A percentile compares a stretch with the other conserved stretches of the same genome.
Conservation (phyloP, 148 eudicot genomes). For the Silene latifolia region DNA sequence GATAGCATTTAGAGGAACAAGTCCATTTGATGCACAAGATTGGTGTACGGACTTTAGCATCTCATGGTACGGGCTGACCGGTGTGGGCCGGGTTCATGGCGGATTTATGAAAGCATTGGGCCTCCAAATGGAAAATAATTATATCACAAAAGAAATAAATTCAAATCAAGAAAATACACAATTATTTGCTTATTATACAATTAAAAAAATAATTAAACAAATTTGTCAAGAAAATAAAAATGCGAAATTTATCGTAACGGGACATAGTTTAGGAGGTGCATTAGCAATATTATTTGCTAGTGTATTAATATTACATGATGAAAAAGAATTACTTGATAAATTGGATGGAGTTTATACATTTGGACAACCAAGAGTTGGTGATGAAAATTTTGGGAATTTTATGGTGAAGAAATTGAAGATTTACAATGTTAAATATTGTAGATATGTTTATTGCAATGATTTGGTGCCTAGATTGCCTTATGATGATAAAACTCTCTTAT, state of each 20-base stretch:
- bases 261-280: constrained; percentile 84
- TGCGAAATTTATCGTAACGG: constrained; percentile 50
- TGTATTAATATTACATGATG: constrained; percentile 51
- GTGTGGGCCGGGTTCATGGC: constrained; percentile 53
- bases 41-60: constrained; percentile 62
- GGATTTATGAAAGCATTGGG: constrained; percentile 83
- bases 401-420: constrained; percentile 47
- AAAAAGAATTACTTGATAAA: constrained; percentile 41
- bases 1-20: constrained; percentile 72
- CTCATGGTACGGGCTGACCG: constrained; percentile 46
- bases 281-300: constrained; percentile 56
- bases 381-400: constrained; percentile 58
- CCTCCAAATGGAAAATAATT: constrained; percentile 26
- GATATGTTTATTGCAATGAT: constrained; percentile 72
- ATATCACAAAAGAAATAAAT: constrained; percentile 36
- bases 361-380: constrained; percentile 83
- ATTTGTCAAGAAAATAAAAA: constrained; percentile 29
- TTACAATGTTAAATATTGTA: constrained; percentile 48
- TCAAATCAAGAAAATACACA: constrained; percentile 2
- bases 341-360: constrained; percentile 77
- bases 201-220: constrained; percentile 37
- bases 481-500: constrained; percentile 49
- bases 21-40: constrained; percentile 46
- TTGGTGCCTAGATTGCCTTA: constrained; percentile 72
- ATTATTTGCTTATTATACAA: constrained; percentile 58